phyloP scores from a whole-genome alignment of 2,329 filamentous ascomycete genomes.

The Dendryphion nanum region DNA sequence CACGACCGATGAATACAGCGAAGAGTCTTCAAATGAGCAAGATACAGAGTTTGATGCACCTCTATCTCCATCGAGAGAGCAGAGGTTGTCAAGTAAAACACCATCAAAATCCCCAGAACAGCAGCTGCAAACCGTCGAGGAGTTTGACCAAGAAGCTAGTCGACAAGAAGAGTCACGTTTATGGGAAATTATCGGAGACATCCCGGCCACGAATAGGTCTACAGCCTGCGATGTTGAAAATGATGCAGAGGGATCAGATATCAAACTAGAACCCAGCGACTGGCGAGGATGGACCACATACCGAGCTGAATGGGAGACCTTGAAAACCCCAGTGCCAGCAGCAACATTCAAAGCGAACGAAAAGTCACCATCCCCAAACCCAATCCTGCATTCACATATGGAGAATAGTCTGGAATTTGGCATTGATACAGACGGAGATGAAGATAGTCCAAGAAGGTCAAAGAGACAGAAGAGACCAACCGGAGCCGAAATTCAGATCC shows the following conservation, averaged over 20 bases:
- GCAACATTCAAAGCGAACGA: constrained; percentile 19
- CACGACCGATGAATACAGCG: constrained; percentile 1
- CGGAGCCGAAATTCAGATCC: constrained; percentile 16
- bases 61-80: too few species aligned
- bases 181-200: constrained; percentile 42
- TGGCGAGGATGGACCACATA: constrained; percentile 51
- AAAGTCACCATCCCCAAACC: background rate
- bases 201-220: constrained; percentile 10
- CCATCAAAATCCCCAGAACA: background rate
- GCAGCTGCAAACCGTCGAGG: constrained; percentile 29
- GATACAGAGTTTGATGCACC: background rate
- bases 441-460: background rate
- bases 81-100: background rate
- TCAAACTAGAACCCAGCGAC: constrained; percentile 30
- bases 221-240: constrained; percentile 22
- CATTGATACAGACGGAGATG: background rate
- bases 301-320: constrained; percentile 51
- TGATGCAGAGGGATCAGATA: background rate
- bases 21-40: background rate
- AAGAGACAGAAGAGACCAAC: constrained; percentile 4
- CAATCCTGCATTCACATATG: background rate
- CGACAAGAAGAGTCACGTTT: constrained; percentile 47
- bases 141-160: constrained; percentile 47
- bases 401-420: too few species aligned
- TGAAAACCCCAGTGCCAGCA: constrained; percentile 12